Base-by-base conservation (phyloP, 108 stramenopile species). In the Mediolabrus comicus region DNA sequence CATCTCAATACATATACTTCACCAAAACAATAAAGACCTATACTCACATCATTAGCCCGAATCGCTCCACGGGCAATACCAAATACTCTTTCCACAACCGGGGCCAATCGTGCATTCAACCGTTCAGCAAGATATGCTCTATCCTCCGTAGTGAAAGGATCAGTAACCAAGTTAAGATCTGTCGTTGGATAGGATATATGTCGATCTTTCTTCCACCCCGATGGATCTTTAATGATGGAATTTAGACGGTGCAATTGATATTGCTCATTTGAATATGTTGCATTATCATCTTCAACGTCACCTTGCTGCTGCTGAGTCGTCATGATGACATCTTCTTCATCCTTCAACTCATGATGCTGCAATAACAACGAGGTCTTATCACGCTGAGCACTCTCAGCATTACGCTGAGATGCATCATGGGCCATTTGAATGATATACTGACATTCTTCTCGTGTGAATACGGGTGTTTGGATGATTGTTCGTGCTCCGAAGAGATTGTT, bases 141-240 rank as follows among this genome's bases (percentile, higher is more conserved):
- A 60, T 87, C 79, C 32, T 79, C 62, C 16, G 69, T 58, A n/a
- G 77, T 73, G 59, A 87, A 86, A 13, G 79, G 83, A 62, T 87
- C 89, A 3, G 74, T 77, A 1, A 84, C 75, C n/a, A 87, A 24
- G 53, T 90, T 90, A 53, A 90, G 53, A 65, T 90, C 89, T 1
- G 86, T 87, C 11, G 89, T 90, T 19, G 89, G 86, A 64, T 87
- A 84, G 3, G 30, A 28, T 6, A 26, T 43, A 55, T 90, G 89
- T 7, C 86, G 75, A 41, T 69, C 62, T 38, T 86, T 85, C 25
- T 82, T 79, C 86, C 86, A 90, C n/a, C 84, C 83, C 10, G 34
- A 4, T 17, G 86, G 86, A 35, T 74, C 61, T 52, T 77, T 65
- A 4, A 43, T 38, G 25, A 69, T 32, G 1, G 51, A 53, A 12